Percentiles rank a stretch among this genome's conserved stretches.
These are phyloP conservation scores for Durio zibethinus DNA, from an alignment of 345 rosid genomes.

Conservation along the genomic window DNA sequence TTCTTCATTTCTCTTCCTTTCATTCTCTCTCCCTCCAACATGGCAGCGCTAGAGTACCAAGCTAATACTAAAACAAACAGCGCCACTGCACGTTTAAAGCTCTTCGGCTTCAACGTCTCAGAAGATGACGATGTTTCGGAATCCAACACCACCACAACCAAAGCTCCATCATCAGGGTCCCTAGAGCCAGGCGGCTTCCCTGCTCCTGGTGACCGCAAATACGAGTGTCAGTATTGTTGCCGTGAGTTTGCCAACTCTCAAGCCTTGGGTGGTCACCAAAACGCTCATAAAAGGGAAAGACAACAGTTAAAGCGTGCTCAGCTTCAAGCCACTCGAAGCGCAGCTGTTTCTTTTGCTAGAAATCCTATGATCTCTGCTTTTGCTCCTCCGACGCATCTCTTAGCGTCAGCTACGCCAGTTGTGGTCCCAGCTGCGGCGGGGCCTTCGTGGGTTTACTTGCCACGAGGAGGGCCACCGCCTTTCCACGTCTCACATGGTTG, in stretches of 20 bases:
- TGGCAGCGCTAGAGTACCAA: slow-evolving; percentile 54
- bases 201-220: slow-evolving; percentile 51
- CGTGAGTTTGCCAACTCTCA: slow-evolving; percentile 78
- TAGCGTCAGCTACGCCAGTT: slow-evolving; percentile 43
- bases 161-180: slow-evolving; percentile 26
- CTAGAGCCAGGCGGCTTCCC: slow-evolving; percentile 31
- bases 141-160: slow-evolving; percentile 16
- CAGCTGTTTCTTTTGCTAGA: slow-evolving; percentile 56
- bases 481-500: slow-evolving; percentile 84
- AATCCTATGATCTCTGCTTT: slow-evolving; percentile 92
- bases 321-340: slow-evolving; percentile 59
- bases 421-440: slow-evolving; percentile 38
- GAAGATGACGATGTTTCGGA: slow-evolving; percentile 58
- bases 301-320: slow-evolving; percentile 79
- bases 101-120: slow-evolving; percentile 79
- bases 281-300: slow-evolving; percentile 83
- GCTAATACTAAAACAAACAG: slow-evolving; percentile 30
- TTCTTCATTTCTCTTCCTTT: background rate
- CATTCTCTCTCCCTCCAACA: slow-evolving; percentile 15
- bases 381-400: slow-evolving; percentile 76
- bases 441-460: slow-evolving; percentile 85
- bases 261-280: slow-evolving; percentile 80
- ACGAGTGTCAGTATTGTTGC: slow-evolving; percentile 80
- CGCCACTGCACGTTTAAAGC: slow-evolving; percentile 50
- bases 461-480: slow-evolving; percentile 56